phyloP scores from a whole-genome alignment of 2,329 filamentous ascomycete species.

The Cercospora sp. region DNA sequence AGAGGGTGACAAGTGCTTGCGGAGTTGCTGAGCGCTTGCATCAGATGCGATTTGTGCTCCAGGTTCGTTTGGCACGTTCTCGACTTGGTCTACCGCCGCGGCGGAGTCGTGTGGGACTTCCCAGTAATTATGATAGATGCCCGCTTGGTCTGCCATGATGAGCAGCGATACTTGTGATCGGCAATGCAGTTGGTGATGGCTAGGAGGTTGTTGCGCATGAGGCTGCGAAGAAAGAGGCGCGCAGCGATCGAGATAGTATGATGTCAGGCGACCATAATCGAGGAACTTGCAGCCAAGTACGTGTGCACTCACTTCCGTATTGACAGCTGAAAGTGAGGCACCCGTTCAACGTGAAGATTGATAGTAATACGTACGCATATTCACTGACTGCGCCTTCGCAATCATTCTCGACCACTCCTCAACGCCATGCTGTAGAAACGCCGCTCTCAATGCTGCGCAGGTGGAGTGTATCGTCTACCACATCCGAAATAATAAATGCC shows the following conservation, averaged over 20 bases:
- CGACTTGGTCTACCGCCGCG: not conserved
- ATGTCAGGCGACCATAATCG: not conserved
- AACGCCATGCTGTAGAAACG: slow-evolving; percentile 20
- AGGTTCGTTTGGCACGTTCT: not conserved
- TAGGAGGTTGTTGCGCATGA: no score
- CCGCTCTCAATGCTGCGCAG: slow-evolving; percentile 14
- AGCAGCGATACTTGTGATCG: no score
- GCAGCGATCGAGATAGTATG: not conserved
- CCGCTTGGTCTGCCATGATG: not conserved
- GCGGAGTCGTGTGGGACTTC: not conserved
- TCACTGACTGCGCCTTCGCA: not conserved
- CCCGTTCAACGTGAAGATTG: not conserved
- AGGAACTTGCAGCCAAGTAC: no score
- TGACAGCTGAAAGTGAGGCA: not conserved
- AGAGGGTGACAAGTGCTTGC: not conserved
- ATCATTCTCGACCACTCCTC: slow-evolving; percentile 3
- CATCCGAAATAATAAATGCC: slow-evolving; percentile 14
- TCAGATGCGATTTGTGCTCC: not conserved
- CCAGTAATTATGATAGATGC: not conserved
- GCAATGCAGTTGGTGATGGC: not conserved
- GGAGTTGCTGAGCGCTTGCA: not conserved
- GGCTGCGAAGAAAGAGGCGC: not conserved
- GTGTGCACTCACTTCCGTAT: not conserved
- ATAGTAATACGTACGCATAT: slow-evolving; percentile 6
- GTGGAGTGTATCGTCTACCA: slow-evolving; percentile 17